Percentiles rank a stretch among this genome's conserved stretches.
Evolutionary conservation across 495 filamentous ascomycete genomes (phyloP).

Genomic region (Rostrohypoxylon terebratum): DNA sequence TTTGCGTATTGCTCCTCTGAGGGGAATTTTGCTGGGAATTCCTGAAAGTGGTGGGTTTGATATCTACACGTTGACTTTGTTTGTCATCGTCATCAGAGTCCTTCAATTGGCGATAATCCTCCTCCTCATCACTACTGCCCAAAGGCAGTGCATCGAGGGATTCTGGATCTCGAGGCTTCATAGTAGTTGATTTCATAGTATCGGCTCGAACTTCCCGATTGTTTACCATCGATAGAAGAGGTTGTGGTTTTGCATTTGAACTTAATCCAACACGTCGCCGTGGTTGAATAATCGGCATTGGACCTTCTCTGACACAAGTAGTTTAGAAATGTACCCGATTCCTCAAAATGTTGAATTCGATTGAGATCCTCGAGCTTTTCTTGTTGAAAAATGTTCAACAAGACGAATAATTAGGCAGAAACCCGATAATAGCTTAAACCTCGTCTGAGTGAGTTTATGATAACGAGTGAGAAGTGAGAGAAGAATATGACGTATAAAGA

Average conservation of each 20-base stretch:
- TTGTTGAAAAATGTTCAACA: background rate
- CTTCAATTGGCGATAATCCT: conserved; percentile 25
- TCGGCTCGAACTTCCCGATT: background rate
- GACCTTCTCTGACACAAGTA: background rate
- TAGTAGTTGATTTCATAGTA: background rate
- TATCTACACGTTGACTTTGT: conserved; percentile 30
- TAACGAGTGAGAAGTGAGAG: background rate
- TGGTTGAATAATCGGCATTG: conserved; percentile 23
- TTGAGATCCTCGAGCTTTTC: background rate
- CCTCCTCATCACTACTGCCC: conserved; percentile 47
- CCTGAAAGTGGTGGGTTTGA: conserved; percentile 38
- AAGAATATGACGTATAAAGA: background rate
- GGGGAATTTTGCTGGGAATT: background rate
- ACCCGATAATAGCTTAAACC: background rate
- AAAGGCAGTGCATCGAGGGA: conserved; percentile 42
- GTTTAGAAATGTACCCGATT: background rate
- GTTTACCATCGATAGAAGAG: conserved; percentile 21
- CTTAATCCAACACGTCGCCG: conserved; percentile 32
- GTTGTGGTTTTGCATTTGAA: conserved; percentile 4
- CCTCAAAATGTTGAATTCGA: background rate
- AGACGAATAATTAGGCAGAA: background rate
- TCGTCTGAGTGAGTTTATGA: background rate
- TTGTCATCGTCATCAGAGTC: conserved; percentile 39
- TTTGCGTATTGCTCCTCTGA: conserved; percentile 12
- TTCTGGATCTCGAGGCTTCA: conserved; percentile 27